Conservation (phyloP, 345 rosid genomes). For the Rhodamnia argentea region DNA sequence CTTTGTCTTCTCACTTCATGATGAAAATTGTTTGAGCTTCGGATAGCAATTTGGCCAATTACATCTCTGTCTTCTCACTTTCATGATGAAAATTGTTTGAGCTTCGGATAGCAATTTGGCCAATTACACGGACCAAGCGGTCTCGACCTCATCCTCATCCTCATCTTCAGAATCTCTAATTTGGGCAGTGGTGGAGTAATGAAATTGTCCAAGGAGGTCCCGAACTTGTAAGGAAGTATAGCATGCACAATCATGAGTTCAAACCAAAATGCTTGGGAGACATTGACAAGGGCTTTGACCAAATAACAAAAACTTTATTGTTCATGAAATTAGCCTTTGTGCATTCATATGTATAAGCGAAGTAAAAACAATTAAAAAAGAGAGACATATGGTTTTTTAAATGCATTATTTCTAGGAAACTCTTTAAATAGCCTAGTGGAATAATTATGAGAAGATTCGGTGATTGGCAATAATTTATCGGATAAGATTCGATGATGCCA, state of each 20-base stretch:
- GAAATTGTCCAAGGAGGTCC: background rate
- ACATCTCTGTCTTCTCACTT: background rate
- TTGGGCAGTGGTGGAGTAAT: background rate
- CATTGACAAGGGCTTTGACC: background rate
- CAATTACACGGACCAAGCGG: no score
- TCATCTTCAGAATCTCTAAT: background rate
- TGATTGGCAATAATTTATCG: background rate
- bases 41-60: no score
- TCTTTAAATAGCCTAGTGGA: background rate
- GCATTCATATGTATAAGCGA: background rate
- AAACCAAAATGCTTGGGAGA: background rate
- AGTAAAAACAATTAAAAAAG: background rate
- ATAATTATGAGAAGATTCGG: rapidly evolving
- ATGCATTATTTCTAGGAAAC: background rate
- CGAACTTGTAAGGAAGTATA: background rate
- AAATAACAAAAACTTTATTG: background rate
- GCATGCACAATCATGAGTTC: background rate
- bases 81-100: background rate
- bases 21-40: background rate
- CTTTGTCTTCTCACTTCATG: background rate
- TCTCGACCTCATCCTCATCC: no score
- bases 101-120: background rate
- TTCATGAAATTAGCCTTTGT: background rate
- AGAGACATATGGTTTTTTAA: background rate
- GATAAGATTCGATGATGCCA: background rate